Percentiles rank a stretch among this genome's conserved stretches.
Evolutionary conservation across 306 rosid species (phyloP).

Genomic region (Sophora flavescens): DNA sequence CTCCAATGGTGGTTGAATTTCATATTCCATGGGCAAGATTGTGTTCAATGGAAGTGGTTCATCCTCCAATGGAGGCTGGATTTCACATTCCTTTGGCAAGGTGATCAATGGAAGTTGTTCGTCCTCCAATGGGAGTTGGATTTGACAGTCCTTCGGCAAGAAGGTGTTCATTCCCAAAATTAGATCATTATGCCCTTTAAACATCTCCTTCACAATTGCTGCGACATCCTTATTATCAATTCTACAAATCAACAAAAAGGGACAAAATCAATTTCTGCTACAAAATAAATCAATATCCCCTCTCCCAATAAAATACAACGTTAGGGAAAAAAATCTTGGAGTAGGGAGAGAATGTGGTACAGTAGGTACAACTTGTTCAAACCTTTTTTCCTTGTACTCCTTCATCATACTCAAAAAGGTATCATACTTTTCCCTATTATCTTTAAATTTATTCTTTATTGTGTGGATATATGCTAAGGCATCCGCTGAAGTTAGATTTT

Average conservation of each 20-base stretch:
- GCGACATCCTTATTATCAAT: constrained; percentile 69
- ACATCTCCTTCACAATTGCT: constrained; percentile 69
- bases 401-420: constrained; percentile 74
- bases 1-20: constrained; percentile 61
- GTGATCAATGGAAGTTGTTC: constrained; percentile 39
- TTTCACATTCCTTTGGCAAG: constrained; percentile 79
- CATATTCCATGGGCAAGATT: constrained; percentile 78
- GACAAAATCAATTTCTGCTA: neutral
- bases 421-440: constrained; percentile 68
- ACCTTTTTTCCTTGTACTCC: constrained; percentile 83
- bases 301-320: neutral
- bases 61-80: constrained; percentile 50
- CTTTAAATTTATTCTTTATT: constrained; percentile 73
- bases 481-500: constrained; percentile 62
- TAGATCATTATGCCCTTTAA: constrained; percentile 73
- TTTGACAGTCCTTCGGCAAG: constrained; percentile 78
- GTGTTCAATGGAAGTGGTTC: constrained; percentile 48
- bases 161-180: constrained; percentile 79
- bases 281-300: neutral
- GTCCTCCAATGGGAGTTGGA: constrained; percentile 57
- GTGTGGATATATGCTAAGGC: constrained; percentile 70
- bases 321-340: neutral
- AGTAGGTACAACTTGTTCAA: constrained; percentile 25
- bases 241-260: constrained; percentile 55
- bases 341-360: neutral